Base-by-base conservation (phyloP, 352 stramenopile species). In the Globisporangium viniferum region DNA sequence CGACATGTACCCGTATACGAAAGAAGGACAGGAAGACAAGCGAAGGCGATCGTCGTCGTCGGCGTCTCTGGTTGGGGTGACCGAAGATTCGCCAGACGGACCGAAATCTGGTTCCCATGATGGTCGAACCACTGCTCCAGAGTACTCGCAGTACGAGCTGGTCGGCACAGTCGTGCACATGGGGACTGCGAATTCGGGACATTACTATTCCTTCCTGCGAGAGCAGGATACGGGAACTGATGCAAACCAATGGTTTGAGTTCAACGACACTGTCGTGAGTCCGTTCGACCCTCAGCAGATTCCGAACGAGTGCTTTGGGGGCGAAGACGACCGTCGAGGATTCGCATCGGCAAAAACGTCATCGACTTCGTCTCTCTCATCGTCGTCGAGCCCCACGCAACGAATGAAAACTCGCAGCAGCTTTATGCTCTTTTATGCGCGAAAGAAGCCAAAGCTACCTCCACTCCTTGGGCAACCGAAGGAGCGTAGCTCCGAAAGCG, bases 131-230 rank as follows among this genome's bases (percentile, higher is more conserved):
- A 74, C 59, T 15, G 81, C 86, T 22, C 81, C 86, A 18, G 90
- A 93, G 69, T 94, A 93, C 63, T 97, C 87, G 36, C 72, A 93
- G 56, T 97, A 95, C 68, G 86, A 96, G 36, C 77, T 97, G 3
- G 82, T 84, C 9, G 91, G 91, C 27, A 95, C 92, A 20, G 87
- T 97, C 44, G 87, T 97, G 1, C 91, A 97, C 68, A 89, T 95
- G 80, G 91, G 91, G 27, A 88, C 88, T 0, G 90, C 91, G 5
- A 78, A 97, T 63, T 94, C 85, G 2, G 91, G 91, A 4, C 91
- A 97, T 59, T 97, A 97, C 58, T 97, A 97, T 62, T 95, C 87
- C 0, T 97, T 95, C 63, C 69, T 97, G 35, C 79, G 82, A 51
- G 88, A 94, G 49, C 81, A 91, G 24, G 74, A 89, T 44, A 57